These are phyloP conservation scores for Fusarium decemcellulare DNA, from an alignment of 2,329 filamentous ascomycete genomes.

Conservation along the genomic window DNA sequence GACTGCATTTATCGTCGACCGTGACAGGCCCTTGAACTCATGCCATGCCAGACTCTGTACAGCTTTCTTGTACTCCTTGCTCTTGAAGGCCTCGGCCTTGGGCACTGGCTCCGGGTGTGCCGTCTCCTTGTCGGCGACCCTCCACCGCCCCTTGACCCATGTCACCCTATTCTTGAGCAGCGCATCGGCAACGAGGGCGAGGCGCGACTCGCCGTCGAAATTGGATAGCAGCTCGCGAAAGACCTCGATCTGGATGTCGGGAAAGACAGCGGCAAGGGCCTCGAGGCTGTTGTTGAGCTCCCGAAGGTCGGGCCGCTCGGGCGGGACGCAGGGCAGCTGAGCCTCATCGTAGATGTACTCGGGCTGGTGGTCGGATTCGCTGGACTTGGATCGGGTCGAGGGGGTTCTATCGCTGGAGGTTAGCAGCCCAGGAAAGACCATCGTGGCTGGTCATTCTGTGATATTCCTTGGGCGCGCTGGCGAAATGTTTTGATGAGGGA, in stretches of 20 bases:
- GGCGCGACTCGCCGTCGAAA: constrained; percentile 81
- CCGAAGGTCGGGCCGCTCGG: constrained; percentile 73
- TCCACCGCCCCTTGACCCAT: constrained; percentile 80
- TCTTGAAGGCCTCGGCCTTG: constrained; percentile 76
- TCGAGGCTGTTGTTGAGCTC: constrained; percentile 80
- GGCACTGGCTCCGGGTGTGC: constrained; percentile 60
- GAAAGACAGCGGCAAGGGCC: constrained; percentile 80
- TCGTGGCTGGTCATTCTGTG: constrained; percentile 58
- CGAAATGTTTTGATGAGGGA: constrained; percentile 14
- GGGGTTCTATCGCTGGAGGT: constrained; percentile 57
- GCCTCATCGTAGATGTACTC: constrained; percentile 70
- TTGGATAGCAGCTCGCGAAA: constrained; percentile 85
- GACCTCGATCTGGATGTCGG: constrained; percentile 85
- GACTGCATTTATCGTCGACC: constrained; percentile 82
- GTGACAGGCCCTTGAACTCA: constrained; percentile 82
- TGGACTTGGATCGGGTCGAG: constrained; percentile 49
- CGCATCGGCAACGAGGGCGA: constrained; percentile 83
- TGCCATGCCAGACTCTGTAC: constrained; percentile 77
- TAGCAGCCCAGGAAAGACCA: constrained; percentile 66
- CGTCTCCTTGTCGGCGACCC: constrained; percentile 57
- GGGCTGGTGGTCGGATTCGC: constrained; percentile 49
- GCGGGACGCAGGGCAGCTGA: constrained; percentile 63
- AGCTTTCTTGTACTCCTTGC: constrained; percentile 76
- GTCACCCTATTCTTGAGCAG: constrained; percentile 79
- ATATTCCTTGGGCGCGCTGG: constrained; percentile 17